phyloP scores from a whole-genome alignment of 352 stramenopile genomes.

The Phytopythium oedochilum region DNA sequence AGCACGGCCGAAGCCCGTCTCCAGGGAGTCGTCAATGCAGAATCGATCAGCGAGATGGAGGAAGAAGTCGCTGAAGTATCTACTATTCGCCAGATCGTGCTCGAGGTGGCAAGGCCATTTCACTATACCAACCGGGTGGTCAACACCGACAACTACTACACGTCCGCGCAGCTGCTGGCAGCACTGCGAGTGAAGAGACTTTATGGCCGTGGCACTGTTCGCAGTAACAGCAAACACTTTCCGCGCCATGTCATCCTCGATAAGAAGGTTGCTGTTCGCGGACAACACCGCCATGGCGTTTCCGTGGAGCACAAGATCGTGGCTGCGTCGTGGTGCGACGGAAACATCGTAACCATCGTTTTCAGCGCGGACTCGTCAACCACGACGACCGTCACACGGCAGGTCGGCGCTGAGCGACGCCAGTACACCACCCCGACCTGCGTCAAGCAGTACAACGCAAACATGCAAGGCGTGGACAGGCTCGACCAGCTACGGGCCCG shows the following conservation, averaged over 20 bases:
- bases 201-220: conserved; percentile 18
- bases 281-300: conserved; percentile 11
- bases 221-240: conserved; percentile 16
- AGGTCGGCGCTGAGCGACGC: conserved; percentile 3
- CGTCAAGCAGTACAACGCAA: conserved; percentile 22
- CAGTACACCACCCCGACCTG: conserved; percentile 12
- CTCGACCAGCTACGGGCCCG: conserved; percentile 19
- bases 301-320: conserved; percentile 11
- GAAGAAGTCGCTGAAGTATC: conserved; percentile 1
- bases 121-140: conserved; percentile 15
- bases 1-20: conserved; percentile 16
- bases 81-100: conserved; percentile 10
- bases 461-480: conserved; percentile 29
- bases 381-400: conserved; percentile 7
- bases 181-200: conserved; percentile 15
- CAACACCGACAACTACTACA: conserved; percentile 36
- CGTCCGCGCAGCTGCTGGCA: conserved; percentile 15
- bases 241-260: conserved; percentile 14
- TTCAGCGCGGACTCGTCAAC: conserved; percentile 17
- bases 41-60: not conserved
- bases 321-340: conserved; percentile 23
- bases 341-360: conserved; percentile 14
- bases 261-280: conserved; percentile 3
- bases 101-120: conserved; percentile 18
- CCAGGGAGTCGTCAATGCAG: conserved; percentile 1